phyloP scores from a whole-genome alignment of 305 asterid genomes.

The Andrographis paniculata region DNA sequence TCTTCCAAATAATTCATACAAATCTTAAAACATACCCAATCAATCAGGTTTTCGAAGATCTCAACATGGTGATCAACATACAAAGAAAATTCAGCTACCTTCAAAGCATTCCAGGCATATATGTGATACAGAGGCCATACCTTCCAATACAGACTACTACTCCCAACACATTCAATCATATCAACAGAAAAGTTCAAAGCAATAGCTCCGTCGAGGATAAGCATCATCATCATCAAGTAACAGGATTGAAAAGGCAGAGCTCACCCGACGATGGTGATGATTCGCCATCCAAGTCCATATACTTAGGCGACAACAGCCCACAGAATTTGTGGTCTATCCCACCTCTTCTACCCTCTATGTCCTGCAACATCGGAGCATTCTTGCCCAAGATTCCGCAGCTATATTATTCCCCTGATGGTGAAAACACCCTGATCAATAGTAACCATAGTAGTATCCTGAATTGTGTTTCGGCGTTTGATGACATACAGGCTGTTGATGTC shows the following conservation, averaged over 20 bases:
- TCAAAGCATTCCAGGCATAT: conserved; percentile 60
- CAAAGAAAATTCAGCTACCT: conserved; percentile 71
- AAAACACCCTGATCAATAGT: conserved; percentile 8
- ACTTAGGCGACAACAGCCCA: conserved; percentile 42
- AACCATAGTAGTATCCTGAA: conserved; percentile 15
- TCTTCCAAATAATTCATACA: background rate
- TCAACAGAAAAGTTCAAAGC: conserved; percentile 19
- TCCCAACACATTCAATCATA: conserved; percentile 19
- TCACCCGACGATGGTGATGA: conserved; percentile 21
- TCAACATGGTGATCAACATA: conserved; percentile 48
- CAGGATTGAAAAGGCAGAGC: conserved; percentile 40
- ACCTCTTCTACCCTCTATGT: conserved; percentile 40
- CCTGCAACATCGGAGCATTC: conserved; percentile 26
- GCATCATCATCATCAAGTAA: conserved; percentile 22
- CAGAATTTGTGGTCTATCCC: conserved; percentile 56
- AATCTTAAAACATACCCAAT: background rate
- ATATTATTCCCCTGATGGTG: conserved; percentile 21
- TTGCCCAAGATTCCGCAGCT: conserved; percentile 21
- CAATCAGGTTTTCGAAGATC: conserved; percentile 55
- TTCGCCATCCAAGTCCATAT: conserved; percentile 36
- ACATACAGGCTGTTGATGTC: conserved; percentile 18
- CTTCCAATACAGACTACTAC: conserved; percentile 29
- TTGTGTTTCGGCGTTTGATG: conserved; percentile 15
- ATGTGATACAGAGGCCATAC: conserved; percentile 49
- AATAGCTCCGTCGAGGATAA: conserved; percentile 24